These are phyloP conservation scores for Didymella segeticola DNA, from an alignment of 2,329 filamentous ascomycete species.

Conservation along the genomic window DNA sequence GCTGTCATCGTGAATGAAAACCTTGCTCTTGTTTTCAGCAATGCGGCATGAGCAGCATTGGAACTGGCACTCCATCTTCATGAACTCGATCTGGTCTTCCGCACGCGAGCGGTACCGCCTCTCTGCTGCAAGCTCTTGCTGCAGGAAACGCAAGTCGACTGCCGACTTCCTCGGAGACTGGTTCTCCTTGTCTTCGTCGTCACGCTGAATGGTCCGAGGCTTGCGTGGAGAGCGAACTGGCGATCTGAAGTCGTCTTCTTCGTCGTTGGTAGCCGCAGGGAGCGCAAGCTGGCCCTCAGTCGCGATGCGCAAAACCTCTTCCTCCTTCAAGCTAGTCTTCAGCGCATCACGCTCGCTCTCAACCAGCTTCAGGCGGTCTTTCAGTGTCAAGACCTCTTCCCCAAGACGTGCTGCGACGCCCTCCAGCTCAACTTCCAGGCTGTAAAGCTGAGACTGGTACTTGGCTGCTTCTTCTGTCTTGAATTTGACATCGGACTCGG, in stretches of 20 bases:
- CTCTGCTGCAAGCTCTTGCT: slow-evolving; percentile 60
- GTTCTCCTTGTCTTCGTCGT: slow-evolving; percentile 56
- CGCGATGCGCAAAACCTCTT: slow-evolving; percentile 75
- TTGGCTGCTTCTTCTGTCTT: slow-evolving; percentile 43
- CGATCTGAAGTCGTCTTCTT: slow-evolving; percentile 68
- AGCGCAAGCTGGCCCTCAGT: slow-evolving; percentile 74
- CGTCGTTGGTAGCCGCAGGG: slow-evolving; percentile 58
- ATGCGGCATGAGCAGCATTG: slow-evolving; percentile 67
- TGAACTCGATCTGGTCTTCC: slow-evolving; percentile 75
- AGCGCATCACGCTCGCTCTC: slow-evolving; percentile 78
- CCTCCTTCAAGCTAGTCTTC: slow-evolving; percentile 74
- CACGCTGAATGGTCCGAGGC: slow-evolving; percentile 52
- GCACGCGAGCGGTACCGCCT: slow-evolving; percentile 70
- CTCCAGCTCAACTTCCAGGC: slow-evolving; percentile 58
- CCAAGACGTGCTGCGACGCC: slow-evolving; percentile 68
- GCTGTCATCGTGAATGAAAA: slow-evolving; percentile 48
- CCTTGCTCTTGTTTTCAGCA: slow-evolving; percentile 47
- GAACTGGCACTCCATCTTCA: slow-evolving; percentile 76
- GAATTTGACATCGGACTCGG: slow-evolving; percentile 41
- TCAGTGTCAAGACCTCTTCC: slow-evolving; percentile 70
- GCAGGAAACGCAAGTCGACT: slow-evolving; percentile 56
- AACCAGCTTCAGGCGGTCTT: slow-evolving; percentile 68
- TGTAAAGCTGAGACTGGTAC: slow-evolving; percentile 53
- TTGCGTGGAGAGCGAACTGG: slow-evolving; percentile 61
- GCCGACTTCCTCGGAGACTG: slow-evolving; percentile 52